Percentiles rank a stretch among this genome's conserved stretches.
These are phyloP conservation scores for Claviceps sp. DNA, from an alignment of 2,329 filamentous ascomycete species.

Conservation along the genomic window DNA sequence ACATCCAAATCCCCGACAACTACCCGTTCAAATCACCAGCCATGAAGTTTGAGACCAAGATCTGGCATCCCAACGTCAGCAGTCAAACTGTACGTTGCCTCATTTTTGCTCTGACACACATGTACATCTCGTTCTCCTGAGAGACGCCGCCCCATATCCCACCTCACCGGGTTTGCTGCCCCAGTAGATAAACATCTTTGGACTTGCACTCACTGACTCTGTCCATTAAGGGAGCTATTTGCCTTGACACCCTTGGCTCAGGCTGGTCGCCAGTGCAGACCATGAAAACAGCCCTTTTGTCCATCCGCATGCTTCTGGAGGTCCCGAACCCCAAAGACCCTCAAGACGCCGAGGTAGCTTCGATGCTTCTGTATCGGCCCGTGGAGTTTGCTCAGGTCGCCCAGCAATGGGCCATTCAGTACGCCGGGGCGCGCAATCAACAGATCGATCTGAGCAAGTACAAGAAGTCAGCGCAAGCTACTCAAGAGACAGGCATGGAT, in stretches of 20 bases:
- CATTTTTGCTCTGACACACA: background rate
- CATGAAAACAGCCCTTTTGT: constrained; percentile 89
- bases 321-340: constrained; percentile 92
- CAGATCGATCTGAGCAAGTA: constrained; percentile 25
- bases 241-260: constrained; percentile 76
- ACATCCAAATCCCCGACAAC: constrained; percentile 74
- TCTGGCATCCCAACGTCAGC: constrained; percentile 97
- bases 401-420: constrained; percentile 76
- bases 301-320: constrained; percentile 82
- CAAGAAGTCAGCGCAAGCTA: constrained; percentile 17
- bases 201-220: background rate
- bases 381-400: constrained; percentile 70
- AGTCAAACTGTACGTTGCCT: constrained; percentile 63
- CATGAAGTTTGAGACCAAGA: constrained; percentile 85
- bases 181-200: background rate
- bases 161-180: background rate
- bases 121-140: background rate
- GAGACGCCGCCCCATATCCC: background rate
- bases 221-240: constrained; percentile 72
- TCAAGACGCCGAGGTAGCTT: constrained; percentile 89
- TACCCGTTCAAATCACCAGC: constrained; percentile 88
- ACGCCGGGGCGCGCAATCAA: constrained; percentile 58
- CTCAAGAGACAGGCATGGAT: constrained; percentile 9
- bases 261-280: constrained; percentile 95
- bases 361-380: constrained; percentile 71